These are phyloP conservation scores for Tremella fuciformis DNA, from an alignment of 768 basidiomycete species.

Conservation along the genomic window DNA sequence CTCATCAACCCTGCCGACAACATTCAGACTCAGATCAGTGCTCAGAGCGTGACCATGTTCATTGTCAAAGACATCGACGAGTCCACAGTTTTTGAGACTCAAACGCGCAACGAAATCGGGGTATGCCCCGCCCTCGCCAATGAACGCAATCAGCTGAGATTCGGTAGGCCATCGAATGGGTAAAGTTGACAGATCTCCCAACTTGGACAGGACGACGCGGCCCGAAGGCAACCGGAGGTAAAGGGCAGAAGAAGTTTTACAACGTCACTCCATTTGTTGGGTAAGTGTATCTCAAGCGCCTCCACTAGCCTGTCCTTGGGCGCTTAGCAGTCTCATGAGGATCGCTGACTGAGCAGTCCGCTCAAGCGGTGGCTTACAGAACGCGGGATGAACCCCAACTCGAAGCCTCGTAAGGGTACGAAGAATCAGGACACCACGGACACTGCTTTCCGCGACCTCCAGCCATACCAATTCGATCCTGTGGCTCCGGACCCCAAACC, in stretches of 20 bases:
- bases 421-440: conserved; percentile 1
- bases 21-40: conserved; percentile 81
- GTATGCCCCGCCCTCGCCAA: conserved; percentile 56
- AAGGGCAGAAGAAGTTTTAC: conserved; percentile 75
- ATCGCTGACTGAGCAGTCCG: conserved; percentile 22
- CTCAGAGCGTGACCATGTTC: conserved; percentile 85
- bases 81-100: conserved; percentile 82
- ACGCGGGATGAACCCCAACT: conserved; percentile 27
- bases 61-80: conserved; percentile 85
- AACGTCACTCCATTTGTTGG: conserved; percentile 87
- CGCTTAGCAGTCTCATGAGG: neutral
- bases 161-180: conserved; percentile 91
- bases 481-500: neutral
- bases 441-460: conserved; percentile 20
- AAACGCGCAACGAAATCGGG: conserved; percentile 96
- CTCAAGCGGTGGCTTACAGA: conserved; percentile 41
- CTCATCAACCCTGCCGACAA: conserved; percentile 58
- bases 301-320: neutral
- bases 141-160: conserved; percentile 4
- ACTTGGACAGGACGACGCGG: conserved; percentile 73
- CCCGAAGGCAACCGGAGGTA: conserved; percentile 49
- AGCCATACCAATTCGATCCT: conserved; percentile 36
- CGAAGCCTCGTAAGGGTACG: conserved; percentile 26
- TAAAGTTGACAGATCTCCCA: conserved; percentile 79
- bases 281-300: conserved; percentile 42